Conservation (phyloP, 495 filamentous ascomycete genomes). For the Aspergillus panamensis region DNA sequence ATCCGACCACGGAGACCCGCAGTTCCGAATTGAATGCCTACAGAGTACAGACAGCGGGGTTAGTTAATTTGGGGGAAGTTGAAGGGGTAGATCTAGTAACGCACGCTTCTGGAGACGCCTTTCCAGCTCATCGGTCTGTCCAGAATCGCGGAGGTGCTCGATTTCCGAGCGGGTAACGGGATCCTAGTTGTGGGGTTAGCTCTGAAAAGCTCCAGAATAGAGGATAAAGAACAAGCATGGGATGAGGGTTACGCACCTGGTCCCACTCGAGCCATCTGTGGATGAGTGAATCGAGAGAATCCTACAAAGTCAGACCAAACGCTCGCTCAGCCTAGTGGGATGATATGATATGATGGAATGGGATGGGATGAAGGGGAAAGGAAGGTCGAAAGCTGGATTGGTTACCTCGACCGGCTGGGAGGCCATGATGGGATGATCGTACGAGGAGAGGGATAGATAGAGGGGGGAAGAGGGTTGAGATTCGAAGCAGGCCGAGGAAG, state of each 20-base stretch:
- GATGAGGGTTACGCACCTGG: constrained; percentile 36
- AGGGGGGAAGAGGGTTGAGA: neutral
- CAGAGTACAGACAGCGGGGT: neutral
- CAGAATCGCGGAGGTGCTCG: constrained; percentile 45
- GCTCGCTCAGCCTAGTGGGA: constrained; percentile 1
- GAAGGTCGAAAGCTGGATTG: constrained; percentile 1
- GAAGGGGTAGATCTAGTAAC: constrained; percentile 6
- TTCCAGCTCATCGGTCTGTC: constrained; percentile 52
- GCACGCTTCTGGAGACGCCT: constrained; percentile 53
- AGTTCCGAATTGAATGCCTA: constrained; percentile 66
- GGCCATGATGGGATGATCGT: constrained; percentile 23
- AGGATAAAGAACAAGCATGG: neutral
- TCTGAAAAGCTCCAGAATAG: neutral
- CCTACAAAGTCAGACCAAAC: constrained; percentile 23
- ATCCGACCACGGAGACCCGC: constrained; percentile 67
- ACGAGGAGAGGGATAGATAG: constrained; percentile 7
- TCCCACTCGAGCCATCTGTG: constrained; percentile 64
- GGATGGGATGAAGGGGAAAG: neutral
- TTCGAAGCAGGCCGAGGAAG: neutral
- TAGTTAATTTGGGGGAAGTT: neutral
- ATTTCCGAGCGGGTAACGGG: constrained; percentile 57
- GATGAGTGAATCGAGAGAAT: constrained; percentile 34
- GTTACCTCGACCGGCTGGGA: constrained; percentile 20
- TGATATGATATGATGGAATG: neutral
- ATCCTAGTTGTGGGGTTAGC: constrained; percentile 40